Evolutionary conservation across 306 rosid species (phyloP), one percentile per base, ranked within the genome.

Genomic region (Fragaria nilgerrensis): DNA sequence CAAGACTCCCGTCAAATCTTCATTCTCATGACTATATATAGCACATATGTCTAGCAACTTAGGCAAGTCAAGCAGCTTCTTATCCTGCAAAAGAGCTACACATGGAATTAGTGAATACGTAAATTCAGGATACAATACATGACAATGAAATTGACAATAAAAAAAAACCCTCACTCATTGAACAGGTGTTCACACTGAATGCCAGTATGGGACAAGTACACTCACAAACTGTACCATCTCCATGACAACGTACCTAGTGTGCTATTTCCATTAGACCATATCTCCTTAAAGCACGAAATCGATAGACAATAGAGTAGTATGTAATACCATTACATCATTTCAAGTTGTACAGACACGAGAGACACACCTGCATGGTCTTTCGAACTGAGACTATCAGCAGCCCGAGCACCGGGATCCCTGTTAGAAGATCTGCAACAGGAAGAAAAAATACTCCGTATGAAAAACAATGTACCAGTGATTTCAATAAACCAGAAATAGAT

Each of bases 21-120:
- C 94, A 77, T 96, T 96, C 87, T 89, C 93, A 70, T 87, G 98
- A 82, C 85, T 73, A 79, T 92, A 93, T 48, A 91, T 88, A 76
- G 99, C 97, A 87, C 99, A 96, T 84, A 90, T 88, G 79, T 96
- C 98, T 62, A 96, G 85, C 87, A 96, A 79, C 87, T 85, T 93
- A 15, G 97, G 97, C 90, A 96, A 86, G 83, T 88, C 97, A 73
- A 93, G 96, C 89, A 93, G 79, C 86, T 87, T 88, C 81, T 86
- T 93, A 84, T 90, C 98, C 99, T 91, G 97, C 99, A 96, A 86
- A 85, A 93, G 82, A 84, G 85, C 99, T 96, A 90, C 88, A 92
- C 49, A 82, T 74, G 86, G 87, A 84, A 83, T 86, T 80, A 85
- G 86, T 89, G 87, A 91, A 93, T 84, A 91, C 70, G 80, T 23